Evolutionary conservation across 495 filamentous ascomycete species (phyloP), one percentile per base, ranked within the genome.

Genomic region (Annulohypoxylon nitens): DNA sequence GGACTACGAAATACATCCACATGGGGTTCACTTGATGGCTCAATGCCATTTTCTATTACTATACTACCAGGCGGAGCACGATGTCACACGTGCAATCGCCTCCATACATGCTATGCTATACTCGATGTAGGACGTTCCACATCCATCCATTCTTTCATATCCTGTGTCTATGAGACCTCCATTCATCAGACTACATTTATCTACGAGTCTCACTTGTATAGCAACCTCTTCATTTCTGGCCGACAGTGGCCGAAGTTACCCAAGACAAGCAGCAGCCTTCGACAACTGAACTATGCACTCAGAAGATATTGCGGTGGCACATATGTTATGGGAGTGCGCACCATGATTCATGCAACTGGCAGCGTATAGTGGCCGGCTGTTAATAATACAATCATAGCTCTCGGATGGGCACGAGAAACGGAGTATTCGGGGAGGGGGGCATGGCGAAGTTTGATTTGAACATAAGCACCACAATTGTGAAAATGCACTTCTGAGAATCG

Each of bases 401-500:
- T 12, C 18, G 33, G 16, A 20, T 1, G 53, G 20, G 11, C 53
- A 37, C 33, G 53, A 20, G 33, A 16, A 20, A 18, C 5, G 26
- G 30, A 37, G 30, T 57, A 16, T n/a, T 43, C 37, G 10, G 37
- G 10, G 57, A n/a, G 18, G 10, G 57, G 7, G 20, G 14, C 20
- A 54, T 16, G 36, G 16, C 59, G 7, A 18, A 43, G 41, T 39
- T 59, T 37, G 23, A 30, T 39, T 26, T 45, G 30, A 39, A 41
- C 57, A 51, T 71, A 16, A 37, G 45, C 45, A 62, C 30, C 41
- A 33, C 14, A 67, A 51, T 36, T 51, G 50, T 50, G 26, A 66
- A 51, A 47, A 25, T 51, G 26, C 51, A 59, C 25, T 39, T 37
- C 25, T 34, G 63, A 23, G 54, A 61, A 2, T 20, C 47, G 58